Evolutionary conservation across 306 rosid genomes (phyloP).

Genomic region (Prinsepia uniflora): DNA sequence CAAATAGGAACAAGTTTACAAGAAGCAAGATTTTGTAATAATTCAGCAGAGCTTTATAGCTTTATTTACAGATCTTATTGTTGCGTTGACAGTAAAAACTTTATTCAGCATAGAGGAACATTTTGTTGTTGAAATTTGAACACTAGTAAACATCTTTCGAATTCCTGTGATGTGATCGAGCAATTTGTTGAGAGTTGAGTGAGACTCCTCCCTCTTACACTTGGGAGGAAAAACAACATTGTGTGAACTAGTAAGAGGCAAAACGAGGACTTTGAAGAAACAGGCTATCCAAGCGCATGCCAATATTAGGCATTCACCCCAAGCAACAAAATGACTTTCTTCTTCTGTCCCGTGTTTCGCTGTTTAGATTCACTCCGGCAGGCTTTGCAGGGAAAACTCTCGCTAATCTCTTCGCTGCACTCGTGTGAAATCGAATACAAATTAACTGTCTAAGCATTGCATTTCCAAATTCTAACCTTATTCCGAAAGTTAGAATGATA

Average conservation of each 20-base stretch:
- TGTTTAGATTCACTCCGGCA: constrained; percentile 44
- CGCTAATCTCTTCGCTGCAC: constrained; percentile 65
- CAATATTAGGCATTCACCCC: constrained; percentile 22
- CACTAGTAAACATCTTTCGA: neutral
- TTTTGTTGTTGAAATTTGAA: neutral
- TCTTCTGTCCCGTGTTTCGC: constrained; percentile 34
- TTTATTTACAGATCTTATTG: neutral
- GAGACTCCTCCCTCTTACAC: constrained; percentile 2
- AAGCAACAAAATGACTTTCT: constrained; percentile 53
- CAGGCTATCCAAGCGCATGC: neutral
- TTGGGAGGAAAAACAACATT: neutral
- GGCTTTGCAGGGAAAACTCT: constrained; percentile 46
- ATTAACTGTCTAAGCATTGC: neutral
- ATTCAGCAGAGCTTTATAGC: neutral
- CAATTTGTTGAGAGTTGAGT: constrained; percentile 19
- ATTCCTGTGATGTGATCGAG: constrained; percentile 1
- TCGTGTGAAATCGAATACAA: constrained; percentile 7
- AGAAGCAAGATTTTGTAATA: neutral
- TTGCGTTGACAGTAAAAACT: neutral
- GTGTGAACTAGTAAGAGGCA: neutral
- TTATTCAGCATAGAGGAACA: constrained; percentile 4
- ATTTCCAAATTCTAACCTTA: neutral
- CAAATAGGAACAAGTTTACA: neutral
- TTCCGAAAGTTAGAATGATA: neutral
- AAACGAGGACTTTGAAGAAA: neutral